Base-by-base conservation (phyloP, 1,284 basidiomycete genomes). In the Tilletia walkeri region DNA sequence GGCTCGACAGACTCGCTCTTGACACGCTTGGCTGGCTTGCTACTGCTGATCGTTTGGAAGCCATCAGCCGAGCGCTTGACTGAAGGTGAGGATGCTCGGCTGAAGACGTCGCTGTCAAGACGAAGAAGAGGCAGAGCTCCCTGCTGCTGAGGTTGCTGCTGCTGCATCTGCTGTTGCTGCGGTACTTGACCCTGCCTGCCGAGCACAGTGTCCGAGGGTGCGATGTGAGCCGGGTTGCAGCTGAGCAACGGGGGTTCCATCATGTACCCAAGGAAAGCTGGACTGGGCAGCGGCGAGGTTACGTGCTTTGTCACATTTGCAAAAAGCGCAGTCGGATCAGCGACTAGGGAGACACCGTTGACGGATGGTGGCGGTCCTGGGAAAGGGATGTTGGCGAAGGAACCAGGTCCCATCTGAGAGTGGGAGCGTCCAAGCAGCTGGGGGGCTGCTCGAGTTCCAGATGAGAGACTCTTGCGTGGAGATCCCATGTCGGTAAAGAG, bases 161-260 rank as follows among this genome's bases (percentile, higher is more conserved):
- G 54, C 34, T 56, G 54, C 30, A n/a, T 18, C 50, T 53, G n/a
- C 16, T 18, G n/a, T 24, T 56, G 54, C 20, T 53, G 50, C 7
- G 20, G 20, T 34, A 3, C 54, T 24, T 56, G 54, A 63, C 34
- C 34, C 18, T 34, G 18, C 36, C 14, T 63, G 59, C 38, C 36
- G 34, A 63, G 34, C 16, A 30, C 12, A 12, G 34, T 56, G 24
- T 56, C 54, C 34, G 54, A n/a, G 2, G 54, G 54, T 30, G 54
- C 59, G 36, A 63, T 38, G 59, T 63, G 59, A 18, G 59, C 59
- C 3, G 59, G 59, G n/a, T 63, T 63, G 34, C 59, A 63, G 59
- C 59, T 63, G 12, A 63, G 34, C 59, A 39, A 12, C 16, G 59
- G 38, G 14, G 34, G 34, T 6, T 63, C 59, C 36, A 63, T 41